Conservation (phyloP, 2,329 filamentous ascomycete genomes). For the Hymenoscyphus fraxineus region DNA sequence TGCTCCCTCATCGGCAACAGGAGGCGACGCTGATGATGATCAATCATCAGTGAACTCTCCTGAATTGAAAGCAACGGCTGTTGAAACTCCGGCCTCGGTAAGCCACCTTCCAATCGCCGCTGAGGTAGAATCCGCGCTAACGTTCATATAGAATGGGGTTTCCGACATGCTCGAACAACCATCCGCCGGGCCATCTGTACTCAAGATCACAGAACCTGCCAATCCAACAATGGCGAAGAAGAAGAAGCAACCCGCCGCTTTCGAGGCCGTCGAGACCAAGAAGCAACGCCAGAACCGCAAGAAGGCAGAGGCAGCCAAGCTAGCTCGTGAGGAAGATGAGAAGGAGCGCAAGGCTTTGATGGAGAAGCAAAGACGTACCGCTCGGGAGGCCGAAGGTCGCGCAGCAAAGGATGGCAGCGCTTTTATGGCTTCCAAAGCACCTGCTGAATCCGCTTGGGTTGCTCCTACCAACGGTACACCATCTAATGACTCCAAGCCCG, state of each 20-base stretch:
- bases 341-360: conserved; percentile 69
- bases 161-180: conserved; percentile 87
- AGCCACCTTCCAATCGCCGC: not conserved
- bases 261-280: conserved; percentile 76
- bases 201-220: conserved; percentile 70
- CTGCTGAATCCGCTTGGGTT: conserved; percentile 44
- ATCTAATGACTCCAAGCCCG: conserved; percentile 30
- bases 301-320: conserved; percentile 80
- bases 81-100: conserved; percentile 30
- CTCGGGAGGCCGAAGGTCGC: conserved; percentile 77
- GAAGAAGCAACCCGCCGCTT: conserved; percentile 52
- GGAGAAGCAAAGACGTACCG: conserved; percentile 79
- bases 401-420: conserved; percentile 75
- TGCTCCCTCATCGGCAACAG: conserved; percentile 65
- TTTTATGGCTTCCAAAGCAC: conserved; percentile 46
- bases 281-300: conserved; percentile 91
- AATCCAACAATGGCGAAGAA: conserved; percentile 57
- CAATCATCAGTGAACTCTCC: conserved; percentile 68
- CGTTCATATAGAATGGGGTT: conserved; percentile 49
- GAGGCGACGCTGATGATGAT: conserved; percentile 77
- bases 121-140: not conserved
- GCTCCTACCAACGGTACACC: conserved; percentile 31
- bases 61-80: conserved; percentile 51
- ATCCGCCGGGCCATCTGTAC: conserved; percentile 63
- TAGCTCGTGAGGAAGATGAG: conserved; percentile 71